A percentile compares a stretch with the other conserved stretches of the same genome.
These are phyloP conservation scores for Erythrobasidium hasegawianum DNA, from an alignment of 1,284 basidiomycete species.

Conservation along the genomic window DNA sequence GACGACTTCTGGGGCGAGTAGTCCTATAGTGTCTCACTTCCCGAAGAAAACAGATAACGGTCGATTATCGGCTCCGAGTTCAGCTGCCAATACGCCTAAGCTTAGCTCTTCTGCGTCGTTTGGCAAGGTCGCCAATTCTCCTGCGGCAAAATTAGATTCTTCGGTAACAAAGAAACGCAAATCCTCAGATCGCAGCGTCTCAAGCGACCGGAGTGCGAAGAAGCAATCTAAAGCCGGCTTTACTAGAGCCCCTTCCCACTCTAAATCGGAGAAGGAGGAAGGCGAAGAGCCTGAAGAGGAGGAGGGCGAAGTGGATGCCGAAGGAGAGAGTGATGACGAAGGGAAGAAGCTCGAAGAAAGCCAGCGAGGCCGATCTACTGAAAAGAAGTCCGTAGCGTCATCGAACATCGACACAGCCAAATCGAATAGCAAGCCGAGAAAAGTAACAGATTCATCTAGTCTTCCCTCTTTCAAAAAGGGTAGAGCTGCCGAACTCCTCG, in stretches of 20 bases:
- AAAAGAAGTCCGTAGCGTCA: not conserved
- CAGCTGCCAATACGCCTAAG: not conserved
- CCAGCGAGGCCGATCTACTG: not conserved
- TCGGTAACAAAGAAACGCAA: not conserved
- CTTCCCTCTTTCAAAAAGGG: conserved; percentile 28
- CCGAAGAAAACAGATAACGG: not conserved
- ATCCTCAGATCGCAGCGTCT: not conserved
- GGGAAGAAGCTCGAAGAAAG: not conserved
- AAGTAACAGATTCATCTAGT: not conserved
- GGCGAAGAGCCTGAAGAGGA: not conserved
- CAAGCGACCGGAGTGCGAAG: not conserved
- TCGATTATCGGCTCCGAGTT: not conserved
- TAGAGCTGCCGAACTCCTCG: conserved; percentile 16
- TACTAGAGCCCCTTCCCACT: not conserved
- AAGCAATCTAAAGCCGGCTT: not conserved
- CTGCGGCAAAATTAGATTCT: not conserved
- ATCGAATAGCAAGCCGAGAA: not conserved
- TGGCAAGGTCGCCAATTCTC: not conserved
- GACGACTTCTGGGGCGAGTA: conserved; percentile 1
- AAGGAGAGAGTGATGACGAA: not conserved
- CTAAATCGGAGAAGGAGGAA: not conserved
- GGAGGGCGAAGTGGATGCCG: not conserved
- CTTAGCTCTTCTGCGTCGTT: not conserved
- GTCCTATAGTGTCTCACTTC: conserved; percentile 25
- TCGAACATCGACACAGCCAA: not conserved